Evolutionary conservation across 2,329 filamentous ascomycete genomes (phyloP), one percentile per base, ranked within the genome.

Genomic region (Zymoseptoria brevis): DNA sequence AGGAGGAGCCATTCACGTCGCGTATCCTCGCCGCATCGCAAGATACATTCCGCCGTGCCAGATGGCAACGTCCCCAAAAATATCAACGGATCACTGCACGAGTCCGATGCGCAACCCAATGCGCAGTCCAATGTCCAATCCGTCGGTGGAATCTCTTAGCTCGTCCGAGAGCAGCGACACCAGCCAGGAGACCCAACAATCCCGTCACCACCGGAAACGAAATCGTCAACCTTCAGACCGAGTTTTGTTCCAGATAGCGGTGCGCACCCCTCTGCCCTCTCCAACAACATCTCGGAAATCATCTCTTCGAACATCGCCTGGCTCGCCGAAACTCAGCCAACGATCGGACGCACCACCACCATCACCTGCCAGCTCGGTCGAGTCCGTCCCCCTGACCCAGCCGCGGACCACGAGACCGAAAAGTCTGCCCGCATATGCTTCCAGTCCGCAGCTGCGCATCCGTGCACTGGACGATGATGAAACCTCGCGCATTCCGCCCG

Each of bases 351-450:
- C 16, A 45, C 35, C 35, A 45, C 35, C 35, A 45, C 35, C 35
- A 61, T 55, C 60, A 61, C 29, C 61, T 62, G 29, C 60, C 58
- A n/a, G 57, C 53, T 16, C 41, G 55, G 55, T 55, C 57, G 21
- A 62, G 56, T 26, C 60, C 54, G 3, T 55, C 51, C n/a, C 58
- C 59, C 22, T 50, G 56, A 16, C 24, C 54, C 19, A 24, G 50
- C 56, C 53, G 59, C 6, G 30, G 19, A 6, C 29, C 50, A 19
- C 35, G n/a, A 45, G 35, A 45, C 35, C 35, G 13, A 45, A 45
- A n/a, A 45, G 35, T 45, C 13, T 45, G 35, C 35, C 35, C 2
- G 35, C 35, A n/a, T 45, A 45, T 45, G 35, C 35, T n/a, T 45
- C 35, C 35, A 45, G 16, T 45, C 35, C 35, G 35, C 35, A 45